phyloP scores from a whole-genome alignment of 805 yeast species.

The Candida piceae region DNA sequence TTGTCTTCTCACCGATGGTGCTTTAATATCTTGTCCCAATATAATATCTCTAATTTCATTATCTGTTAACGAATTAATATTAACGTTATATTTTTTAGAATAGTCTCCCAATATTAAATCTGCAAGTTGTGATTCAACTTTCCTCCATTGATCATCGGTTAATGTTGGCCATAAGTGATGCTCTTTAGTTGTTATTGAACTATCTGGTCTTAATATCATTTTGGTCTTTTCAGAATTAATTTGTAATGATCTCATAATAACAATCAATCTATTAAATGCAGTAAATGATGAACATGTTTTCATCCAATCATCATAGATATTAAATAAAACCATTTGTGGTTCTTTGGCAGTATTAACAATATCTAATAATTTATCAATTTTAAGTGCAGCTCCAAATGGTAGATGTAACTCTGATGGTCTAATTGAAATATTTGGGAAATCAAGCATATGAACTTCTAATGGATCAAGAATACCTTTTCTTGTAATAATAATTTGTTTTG shows the following conservation, averaged over 20 bases:
- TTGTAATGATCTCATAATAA: constrained; percentile 77
- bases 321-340: constrained; percentile 88
- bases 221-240: constrained; percentile 75
- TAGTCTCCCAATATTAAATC: constrained; percentile 84
- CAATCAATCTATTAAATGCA: constrained; percentile 83
- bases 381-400: constrained; percentile 85
- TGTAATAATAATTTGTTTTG: constrained; percentile 85
- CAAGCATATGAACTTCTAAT: constrained; percentile 92
- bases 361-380: constrained; percentile 73
- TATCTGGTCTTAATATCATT: constrained; percentile 69
- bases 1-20: constrained; percentile 85
- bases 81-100: constrained; percentile 78
- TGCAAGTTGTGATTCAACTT: constrained; percentile 79
- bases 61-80: constrained; percentile 82
- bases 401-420: constrained; percentile 84
- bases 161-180: constrained; percentile 95
- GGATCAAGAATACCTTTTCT: constrained; percentile 93
- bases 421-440: constrained; percentile 87
- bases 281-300: constrained; percentile 79
- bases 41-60: constrained; percentile 91
- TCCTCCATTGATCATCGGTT: constrained; percentile 85
- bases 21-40: constrained; percentile 87
- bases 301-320: constrained; percentile 94
- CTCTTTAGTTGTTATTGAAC: constrained; percentile 59
- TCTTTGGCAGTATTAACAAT: constrained; percentile 82